phyloP scores from a whole-genome alignment of 805 yeast genomes.

The Yamadazyma sp. region DNA sequence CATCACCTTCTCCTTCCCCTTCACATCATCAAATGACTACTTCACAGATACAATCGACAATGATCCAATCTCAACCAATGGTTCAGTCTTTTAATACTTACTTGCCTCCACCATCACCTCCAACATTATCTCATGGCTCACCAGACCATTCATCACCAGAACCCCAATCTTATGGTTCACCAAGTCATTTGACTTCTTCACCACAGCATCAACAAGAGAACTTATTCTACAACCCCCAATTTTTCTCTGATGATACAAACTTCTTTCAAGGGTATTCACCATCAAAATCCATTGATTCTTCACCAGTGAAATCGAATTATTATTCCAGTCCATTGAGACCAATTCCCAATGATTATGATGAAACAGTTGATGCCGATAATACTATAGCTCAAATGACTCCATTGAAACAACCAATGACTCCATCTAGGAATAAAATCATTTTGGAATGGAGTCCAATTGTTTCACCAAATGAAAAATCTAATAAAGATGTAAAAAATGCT shows the following conservation, averaged over 20 bases:
- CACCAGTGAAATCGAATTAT: conserved; percentile 26
- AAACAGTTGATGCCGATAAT: conserved; percentile 35
- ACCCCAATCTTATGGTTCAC: conserved; percentile 25
- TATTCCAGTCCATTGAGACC: conserved; percentile 14
- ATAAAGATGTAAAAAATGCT: conserved; percentile 24
- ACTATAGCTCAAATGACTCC: conserved; percentile 41
- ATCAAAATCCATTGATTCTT: conserved; percentile 24
- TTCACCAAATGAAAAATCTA: conserved; percentile 30
- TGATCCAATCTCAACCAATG: conserved; percentile 2
- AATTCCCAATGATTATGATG: conserved; percentile 26
- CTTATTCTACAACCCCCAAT: conserved; percentile 37
- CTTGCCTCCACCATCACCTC: conserved; percentile 37
- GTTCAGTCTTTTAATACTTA: conserved; percentile 10
- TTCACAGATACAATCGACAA: conserved; percentile 1
- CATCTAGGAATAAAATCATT: conserved; percentile 27
- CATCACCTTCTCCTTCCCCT: conserved; percentile 2
- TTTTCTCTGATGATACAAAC: conserved; percentile 30
- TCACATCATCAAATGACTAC: conserved; percentile 7
- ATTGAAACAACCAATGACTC: conserved; percentile 34
- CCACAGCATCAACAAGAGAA: conserved; percentile 18
- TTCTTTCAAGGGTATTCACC: conserved; percentile 19
- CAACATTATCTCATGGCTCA: conserved; percentile 29
- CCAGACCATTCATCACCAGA: conserved; percentile 41
- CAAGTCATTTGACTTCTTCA: conserved; percentile 18
- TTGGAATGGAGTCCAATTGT: conserved; percentile 46